Evolutionary conservation across 2,329 filamentous ascomycete genomes (phyloP).

Genomic region (Allantophomopsis cytisporea): DNA sequence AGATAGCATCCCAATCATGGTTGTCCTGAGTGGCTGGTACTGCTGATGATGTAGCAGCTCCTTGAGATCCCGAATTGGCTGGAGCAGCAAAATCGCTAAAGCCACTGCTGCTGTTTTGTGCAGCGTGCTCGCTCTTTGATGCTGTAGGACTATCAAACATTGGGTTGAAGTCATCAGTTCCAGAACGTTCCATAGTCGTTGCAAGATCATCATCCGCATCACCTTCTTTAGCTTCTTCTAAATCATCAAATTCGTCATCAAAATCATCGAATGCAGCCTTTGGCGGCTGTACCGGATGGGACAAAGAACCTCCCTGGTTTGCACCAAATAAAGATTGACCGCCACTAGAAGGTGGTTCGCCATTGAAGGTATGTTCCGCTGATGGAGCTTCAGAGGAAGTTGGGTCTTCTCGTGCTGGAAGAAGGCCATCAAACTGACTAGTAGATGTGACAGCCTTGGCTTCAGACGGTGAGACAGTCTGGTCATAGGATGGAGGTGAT

Average conservation of each 20-base stretch:
- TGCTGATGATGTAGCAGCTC: conserved; percentile 12
- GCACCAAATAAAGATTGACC: conserved; percentile 11
- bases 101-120: conserved; percentile 10
- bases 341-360: background rate
- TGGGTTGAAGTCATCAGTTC: conserved; percentile 66
- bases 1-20: conserved; percentile 93
- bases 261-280: conserved; percentile 58
- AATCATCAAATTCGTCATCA: conserved; percentile 68
- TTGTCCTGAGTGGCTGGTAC: conserved; percentile 27
- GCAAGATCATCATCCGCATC: conserved; percentile 70
- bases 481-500: conserved; percentile 43
- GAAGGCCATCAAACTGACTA: conserved; percentile 36
- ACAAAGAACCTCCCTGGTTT: conserved; percentile 6
- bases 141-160: conserved; percentile 54
- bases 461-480: conserved; percentile 19
- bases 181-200: conserved; percentile 43
- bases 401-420: conserved; percentile 39
- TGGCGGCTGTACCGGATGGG: conserved; percentile 20
- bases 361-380: conserved; percentile 12
- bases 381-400: conserved; percentile 17
- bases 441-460: conserved; percentile 31
- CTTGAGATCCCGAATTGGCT: conserved; percentile 24
- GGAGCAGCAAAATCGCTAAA: conserved; percentile 35
- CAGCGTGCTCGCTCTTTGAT: conserved; percentile 14
- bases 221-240: conserved; percentile 75